phyloP scores from a whole-genome alignment of 306 rosid species.

The Castanea mollissima region DNA sequence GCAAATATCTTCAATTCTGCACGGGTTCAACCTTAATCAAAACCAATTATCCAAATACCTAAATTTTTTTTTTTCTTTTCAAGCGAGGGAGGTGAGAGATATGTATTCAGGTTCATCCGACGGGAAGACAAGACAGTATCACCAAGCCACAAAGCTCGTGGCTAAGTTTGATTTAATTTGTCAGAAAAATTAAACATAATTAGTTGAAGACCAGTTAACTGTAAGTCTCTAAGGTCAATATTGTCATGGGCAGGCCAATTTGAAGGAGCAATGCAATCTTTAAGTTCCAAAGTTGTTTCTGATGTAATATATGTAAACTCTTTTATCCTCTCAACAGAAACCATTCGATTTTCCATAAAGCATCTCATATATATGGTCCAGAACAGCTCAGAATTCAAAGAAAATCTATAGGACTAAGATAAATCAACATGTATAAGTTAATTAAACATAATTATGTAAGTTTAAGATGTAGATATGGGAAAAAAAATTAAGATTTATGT shows the following conservation, averaged over 20 bases:
- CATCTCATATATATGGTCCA: conserved; percentile 84
- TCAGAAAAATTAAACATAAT: not conserved
- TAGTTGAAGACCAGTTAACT: conserved; percentile 36
- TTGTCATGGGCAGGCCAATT: conserved; percentile 85
- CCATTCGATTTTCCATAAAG: conserved; percentile 35
- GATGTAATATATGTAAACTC: conserved; percentile 77
- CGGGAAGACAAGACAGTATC: not conserved
- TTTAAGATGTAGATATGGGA: too few species aligned
- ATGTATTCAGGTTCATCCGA: too few species aligned
- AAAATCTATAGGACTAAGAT: conserved; percentile 80
- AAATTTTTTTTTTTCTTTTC: too few species aligned
- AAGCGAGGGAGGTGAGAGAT: too few species aligned
- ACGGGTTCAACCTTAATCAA: too few species aligned
- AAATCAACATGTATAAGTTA: conserved; percentile 52
- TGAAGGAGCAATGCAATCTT: conserved; percentile 63
- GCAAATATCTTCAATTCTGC: too few species aligned
- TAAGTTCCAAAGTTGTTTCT: conserved; percentile 65
- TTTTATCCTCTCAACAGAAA: too few species aligned
- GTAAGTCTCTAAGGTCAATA: conserved; percentile 72
- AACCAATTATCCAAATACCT: too few species aligned
- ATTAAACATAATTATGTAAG: too few species aligned
- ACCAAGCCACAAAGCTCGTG: too few species aligned
- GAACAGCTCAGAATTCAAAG: conserved; percentile 69
- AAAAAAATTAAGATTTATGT: too few species aligned
- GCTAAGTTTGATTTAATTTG: not conserved